These are phyloP conservation scores for Coemansia brasiliensis DNA, from an alignment of 192 early-diverging fungal genomes.

Conservation along the genomic window DNA sequence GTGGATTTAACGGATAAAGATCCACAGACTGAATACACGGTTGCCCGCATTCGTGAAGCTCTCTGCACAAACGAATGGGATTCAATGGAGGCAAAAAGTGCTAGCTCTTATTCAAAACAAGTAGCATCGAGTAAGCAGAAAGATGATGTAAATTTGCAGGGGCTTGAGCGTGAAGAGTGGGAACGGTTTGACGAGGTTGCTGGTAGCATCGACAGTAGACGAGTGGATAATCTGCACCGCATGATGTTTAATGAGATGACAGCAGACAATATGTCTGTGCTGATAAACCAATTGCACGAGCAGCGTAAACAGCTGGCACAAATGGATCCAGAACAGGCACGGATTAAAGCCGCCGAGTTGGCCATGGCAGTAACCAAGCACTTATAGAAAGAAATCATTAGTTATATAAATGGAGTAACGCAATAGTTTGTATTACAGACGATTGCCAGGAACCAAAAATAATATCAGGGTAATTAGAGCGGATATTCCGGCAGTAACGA, in stretches of 20 bases:
- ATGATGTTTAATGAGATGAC: conserved; percentile 12
- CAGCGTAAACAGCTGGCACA: conserved; percentile 35
- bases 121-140: too few species aligned
- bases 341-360: conserved; percentile 41
- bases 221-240: conserved; percentile 20
- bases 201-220: conserved; percentile 7
- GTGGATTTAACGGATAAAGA: conserved; percentile 47
- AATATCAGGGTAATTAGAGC: conserved; percentile 38
- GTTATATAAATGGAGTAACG: neutral
- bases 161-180: conserved; percentile 31
- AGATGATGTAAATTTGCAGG: neutral
- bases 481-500: conserved; percentile 24
- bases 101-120: too few species aligned
- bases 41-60: conserved; percentile 34
- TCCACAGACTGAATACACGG: conserved; percentile 38
- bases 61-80: conserved; percentile 45
- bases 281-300: conserved; percentile 16
- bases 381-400: neutral
- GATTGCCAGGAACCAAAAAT: conserved; percentile 50
- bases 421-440: conserved; percentile 20
- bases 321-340: conserved; percentile 27
- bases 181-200: conserved; percentile 30
- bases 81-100: conserved; percentile 23
- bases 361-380: conserved; percentile 35
- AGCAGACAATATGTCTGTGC: conserved; percentile 15